Conservation (phyloP, 2,329 filamentous ascomycete species). For the Immersiporthe knoxdaviesiana region DNA sequence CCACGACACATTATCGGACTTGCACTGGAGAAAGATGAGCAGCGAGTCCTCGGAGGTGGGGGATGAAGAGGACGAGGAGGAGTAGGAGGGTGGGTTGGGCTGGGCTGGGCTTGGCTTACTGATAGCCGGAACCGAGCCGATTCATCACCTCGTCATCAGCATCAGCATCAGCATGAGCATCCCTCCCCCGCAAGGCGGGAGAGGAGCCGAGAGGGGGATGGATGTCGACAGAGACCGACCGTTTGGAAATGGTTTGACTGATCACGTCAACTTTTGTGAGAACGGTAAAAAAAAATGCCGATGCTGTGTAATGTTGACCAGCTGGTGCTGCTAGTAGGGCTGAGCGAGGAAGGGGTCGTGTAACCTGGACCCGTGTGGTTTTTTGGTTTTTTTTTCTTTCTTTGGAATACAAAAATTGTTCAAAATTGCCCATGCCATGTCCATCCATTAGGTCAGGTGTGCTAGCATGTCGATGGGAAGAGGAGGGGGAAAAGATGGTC, state of each 20-base stretch:
- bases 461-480: neutral
- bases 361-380: constrained; percentile 3
- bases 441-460: neutral
- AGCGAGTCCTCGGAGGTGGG: neutral
- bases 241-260: neutral
- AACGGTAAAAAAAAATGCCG: constrained; percentile 19
- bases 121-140: neutral
- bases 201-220: neutral
- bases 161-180: too few relatives aligned
- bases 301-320: constrained; percentile 25
- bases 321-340: constrained; percentile 23
- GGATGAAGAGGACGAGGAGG: neutral
- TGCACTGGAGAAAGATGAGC: neutral
- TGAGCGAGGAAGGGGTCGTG: constrained; percentile 24
- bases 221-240: neutral
- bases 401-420: too few relatives aligned
- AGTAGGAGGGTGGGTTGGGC: neutral
- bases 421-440: neutral
- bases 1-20: neutral
- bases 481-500: neutral
- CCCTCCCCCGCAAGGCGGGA: neutral
- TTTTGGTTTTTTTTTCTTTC: neutral
- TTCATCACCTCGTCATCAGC: neutral
- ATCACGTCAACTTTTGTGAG: constrained; percentile 10
- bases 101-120: neutral